phyloP scores from a whole-genome alignment of 2,329 filamentous ascomycete genomes.

The Pestalotiopsis sp. region DNA sequence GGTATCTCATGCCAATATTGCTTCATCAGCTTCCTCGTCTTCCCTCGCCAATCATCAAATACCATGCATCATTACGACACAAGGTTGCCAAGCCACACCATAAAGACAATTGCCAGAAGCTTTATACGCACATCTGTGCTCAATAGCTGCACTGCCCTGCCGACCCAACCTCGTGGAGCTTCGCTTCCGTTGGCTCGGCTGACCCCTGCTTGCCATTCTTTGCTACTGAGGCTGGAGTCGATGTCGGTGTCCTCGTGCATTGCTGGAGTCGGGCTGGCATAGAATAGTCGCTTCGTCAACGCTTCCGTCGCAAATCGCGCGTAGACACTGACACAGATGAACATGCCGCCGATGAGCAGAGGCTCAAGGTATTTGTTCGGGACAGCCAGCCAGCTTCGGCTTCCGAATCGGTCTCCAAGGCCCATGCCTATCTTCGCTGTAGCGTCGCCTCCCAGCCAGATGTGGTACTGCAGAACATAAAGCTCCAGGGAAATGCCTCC shows the following conservation, averaged over 20 bases:
- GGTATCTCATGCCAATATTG: slow-evolving; percentile 1
- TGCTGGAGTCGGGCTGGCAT: neutral
- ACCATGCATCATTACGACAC: slow-evolving; percentile 15
- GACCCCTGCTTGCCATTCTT: neutral
- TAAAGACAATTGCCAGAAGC: slow-evolving; percentile 19
- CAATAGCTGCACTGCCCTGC: neutral
- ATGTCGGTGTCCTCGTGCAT: neutral
- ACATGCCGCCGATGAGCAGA: slow-evolving; percentile 25
- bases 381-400: slow-evolving; percentile 11
- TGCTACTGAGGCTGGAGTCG: neutral
- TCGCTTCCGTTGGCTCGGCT: neutral
- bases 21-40: neutral
- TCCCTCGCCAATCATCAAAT: neutral
- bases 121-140: slow-evolving; percentile 1
- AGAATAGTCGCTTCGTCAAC: slow-evolving; percentile 19
- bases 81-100: slow-evolving; percentile 26
- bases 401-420: slow-evolving; percentile 7
- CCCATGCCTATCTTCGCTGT: slow-evolving; percentile 46
- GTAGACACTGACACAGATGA: slow-evolving; percentile 25
- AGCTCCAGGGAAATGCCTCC: slow-evolving; percentile 61
- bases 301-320: slow-evolving; percentile 23
- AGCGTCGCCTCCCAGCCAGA: slow-evolving; percentile 62
- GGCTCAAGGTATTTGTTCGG: slow-evolving; percentile 24
- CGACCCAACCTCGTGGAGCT: neutral
- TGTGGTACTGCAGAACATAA: slow-evolving; percentile 61